These are phyloP conservation scores for Tylopilus intermedius DNA, from an alignment of 768 basidiomycete species.

Conservation along the genomic window DNA sequence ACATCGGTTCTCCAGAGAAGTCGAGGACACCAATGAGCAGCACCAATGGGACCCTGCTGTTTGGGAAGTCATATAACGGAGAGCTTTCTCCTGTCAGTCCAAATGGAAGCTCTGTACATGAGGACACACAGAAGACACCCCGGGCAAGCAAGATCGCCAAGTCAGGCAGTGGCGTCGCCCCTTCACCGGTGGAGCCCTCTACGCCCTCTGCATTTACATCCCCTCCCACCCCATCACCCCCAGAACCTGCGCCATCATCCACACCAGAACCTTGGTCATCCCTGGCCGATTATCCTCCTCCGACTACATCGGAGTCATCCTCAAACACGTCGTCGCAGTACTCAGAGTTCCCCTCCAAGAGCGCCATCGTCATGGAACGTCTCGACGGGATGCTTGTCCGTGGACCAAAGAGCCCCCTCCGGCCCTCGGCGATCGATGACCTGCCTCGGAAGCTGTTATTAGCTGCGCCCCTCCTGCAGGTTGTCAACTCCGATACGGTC, in stretches of 20 bases:
- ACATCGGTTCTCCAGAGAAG: constrained; percentile 42
- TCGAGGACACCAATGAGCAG: constrained; percentile 46
- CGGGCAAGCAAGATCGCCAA: constrained; percentile 33
- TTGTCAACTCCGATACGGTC: constrained; percentile 88
- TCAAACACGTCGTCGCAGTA: constrained; percentile 70
- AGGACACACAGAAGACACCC: constrained; percentile 32
- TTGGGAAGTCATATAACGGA: constrained; percentile 22
- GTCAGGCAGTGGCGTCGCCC: constrained; percentile 19
- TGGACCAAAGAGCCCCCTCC: constrained; percentile 53
- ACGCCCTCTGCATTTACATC: constrained; percentile 25
- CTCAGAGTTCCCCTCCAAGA: constrained; percentile 45
- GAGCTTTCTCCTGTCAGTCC: constrained; percentile 28
- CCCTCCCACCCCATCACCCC: constrained; percentile 42
- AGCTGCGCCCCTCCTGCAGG: constrained; percentile 85
- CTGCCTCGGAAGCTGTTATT: constrained; percentile 83
- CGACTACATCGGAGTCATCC: constrained; percentile 69
- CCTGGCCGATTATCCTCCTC: constrained; percentile 62
- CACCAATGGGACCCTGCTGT: constrained; percentile 33
- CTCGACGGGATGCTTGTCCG: constrained; percentile 67
- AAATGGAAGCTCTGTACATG: constrained; percentile 25
- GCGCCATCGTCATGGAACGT: constrained; percentile 56
- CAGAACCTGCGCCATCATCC: constrained; percentile 55
- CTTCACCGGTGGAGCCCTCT: constrained; percentile 19
- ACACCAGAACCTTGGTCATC: constrained; percentile 80
- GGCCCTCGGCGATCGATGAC: constrained; percentile 69